Conservation (phyloP, 805 yeast species). For the Torulaspora delbrueckii region DNA sequence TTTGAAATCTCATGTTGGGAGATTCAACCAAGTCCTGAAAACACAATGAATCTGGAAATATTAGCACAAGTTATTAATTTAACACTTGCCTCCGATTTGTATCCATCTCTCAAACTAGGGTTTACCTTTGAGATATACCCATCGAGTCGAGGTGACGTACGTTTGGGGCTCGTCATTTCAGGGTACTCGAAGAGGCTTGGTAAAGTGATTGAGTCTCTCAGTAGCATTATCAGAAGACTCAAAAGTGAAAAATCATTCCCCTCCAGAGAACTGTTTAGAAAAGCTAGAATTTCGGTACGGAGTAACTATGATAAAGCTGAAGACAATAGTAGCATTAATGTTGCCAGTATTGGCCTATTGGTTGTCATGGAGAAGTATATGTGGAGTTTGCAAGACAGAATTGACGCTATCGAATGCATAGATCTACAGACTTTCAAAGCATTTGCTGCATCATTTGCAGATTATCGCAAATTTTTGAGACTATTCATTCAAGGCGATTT, state of each 20-base stretch:
- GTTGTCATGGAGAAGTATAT: conserved; percentile 52
- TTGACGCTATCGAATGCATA: conserved; percentile 50
- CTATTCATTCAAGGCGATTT: conserved; percentile 51
- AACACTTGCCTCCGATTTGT: conserved; percentile 40
- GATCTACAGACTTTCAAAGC: conserved; percentile 36
- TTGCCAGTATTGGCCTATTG: conserved; percentile 47
- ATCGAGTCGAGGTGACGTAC: conserved; percentile 49
- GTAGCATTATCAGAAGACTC: conserved; percentile 32
- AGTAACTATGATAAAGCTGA: conserved; percentile 43
- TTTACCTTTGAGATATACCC: conserved; percentile 55
- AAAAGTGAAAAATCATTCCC: conserved; percentile 12
- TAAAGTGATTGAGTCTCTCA: conserved; percentile 35
- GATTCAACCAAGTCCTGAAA: conserved; percentile 35
- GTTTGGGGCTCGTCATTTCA: conserved; percentile 47
- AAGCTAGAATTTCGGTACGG: conserved; percentile 46
- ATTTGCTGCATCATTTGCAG: conserved; percentile 32
- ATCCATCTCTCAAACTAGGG: conserved; percentile 51
- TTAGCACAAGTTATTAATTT: conserved; percentile 45
- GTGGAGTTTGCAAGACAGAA: conserved; percentile 51
- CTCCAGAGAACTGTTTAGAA: conserved; percentile 39
- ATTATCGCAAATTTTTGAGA: conserved; percentile 35
- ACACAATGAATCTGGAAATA: conserved; percentile 50
- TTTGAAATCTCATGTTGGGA: conserved; percentile 41
- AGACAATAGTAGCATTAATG: conserved; percentile 42
- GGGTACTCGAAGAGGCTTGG: conserved; percentile 47